Conservation (phyloP, 805 yeast species). For the Wickerhamomyces canadensis region DNA sequence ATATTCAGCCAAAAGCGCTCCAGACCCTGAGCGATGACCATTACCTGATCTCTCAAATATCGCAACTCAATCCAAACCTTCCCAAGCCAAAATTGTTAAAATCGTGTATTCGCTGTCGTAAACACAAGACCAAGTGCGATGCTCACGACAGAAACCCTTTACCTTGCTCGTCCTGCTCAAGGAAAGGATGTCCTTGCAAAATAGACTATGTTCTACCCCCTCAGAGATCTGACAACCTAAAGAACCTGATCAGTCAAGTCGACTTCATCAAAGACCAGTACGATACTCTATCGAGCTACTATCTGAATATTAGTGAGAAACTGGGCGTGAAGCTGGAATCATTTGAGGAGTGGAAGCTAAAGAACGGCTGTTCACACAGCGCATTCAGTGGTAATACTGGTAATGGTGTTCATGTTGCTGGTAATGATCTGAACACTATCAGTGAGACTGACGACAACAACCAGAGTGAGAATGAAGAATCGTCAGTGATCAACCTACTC, state of each 20-base stretch:
- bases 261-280: slow-evolving; percentile 10
- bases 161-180: slow-evolving; percentile 53
- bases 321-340: slow-evolving; percentile 4
- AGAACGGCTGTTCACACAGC: no score
- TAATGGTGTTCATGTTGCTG: no score
- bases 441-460: neutral
- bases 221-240: slow-evolving; percentile 28
- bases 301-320: slow-evolving; percentile 14
- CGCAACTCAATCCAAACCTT: slow-evolving; percentile 4
- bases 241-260: slow-evolving; percentile 17
- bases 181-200: slow-evolving; percentile 45
- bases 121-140: slow-evolving; percentile 64
- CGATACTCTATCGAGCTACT: slow-evolving; percentile 8
- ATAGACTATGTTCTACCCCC: slow-evolving; percentile 52
- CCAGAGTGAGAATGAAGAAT: slow-evolving; percentile 2
- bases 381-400: no score
- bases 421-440: neutral
- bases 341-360: slow-evolving; percentile 16
- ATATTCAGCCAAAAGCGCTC: neutral
- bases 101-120: slow-evolving; percentile 60
- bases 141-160: slow-evolving; percentile 44
- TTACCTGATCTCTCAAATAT: neutral
- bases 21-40: slow-evolving; percentile 1
- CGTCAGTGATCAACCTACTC: slow-evolving; percentile 7
- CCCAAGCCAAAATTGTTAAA: slow-evolving; percentile 40